These are phyloP conservation scores for Apiospora koreana DNA, from an alignment of 2,329 filamentous ascomycete genomes.

Conservation along the genomic window DNA sequence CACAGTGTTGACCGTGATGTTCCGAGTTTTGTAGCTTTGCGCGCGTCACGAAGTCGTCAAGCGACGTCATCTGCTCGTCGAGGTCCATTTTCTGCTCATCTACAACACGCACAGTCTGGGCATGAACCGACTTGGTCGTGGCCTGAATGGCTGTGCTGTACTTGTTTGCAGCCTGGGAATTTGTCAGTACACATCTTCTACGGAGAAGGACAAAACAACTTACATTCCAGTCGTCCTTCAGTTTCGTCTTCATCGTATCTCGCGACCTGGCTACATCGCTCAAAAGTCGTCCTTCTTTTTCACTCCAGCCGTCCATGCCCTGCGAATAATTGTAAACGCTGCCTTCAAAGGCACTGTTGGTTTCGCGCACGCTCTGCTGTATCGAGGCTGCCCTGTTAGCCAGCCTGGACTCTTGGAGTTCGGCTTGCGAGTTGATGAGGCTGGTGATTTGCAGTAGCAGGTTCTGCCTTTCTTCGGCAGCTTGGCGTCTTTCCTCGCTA, in stretches of 20 bases:
- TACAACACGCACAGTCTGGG: conserved; percentile 86
- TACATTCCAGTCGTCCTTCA: conserved; percentile 85
- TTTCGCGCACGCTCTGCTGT: conserved; percentile 63
- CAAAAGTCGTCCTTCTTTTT: conserved; percentile 68
- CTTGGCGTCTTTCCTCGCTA: conserved; percentile 73
- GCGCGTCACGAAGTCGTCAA: conserved; percentile 87
- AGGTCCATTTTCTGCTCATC: conserved; percentile 87
- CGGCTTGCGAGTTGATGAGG: conserved; percentile 75
- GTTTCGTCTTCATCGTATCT: conserved; percentile 75
- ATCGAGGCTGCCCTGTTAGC: conserved; percentile 63
- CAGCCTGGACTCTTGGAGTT: conserved; percentile 72
- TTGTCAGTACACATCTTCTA: conserved; percentile 25
- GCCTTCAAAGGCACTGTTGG: conserved; percentile 65
- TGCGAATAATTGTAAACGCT: conserved; percentile 66
- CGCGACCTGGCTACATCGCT: conserved; percentile 72
- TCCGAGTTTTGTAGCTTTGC: conserved; percentile 78
- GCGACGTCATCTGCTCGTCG: conserved; percentile 80
- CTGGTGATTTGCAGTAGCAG: conserved; percentile 75
- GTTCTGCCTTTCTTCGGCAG: conserved; percentile 71
- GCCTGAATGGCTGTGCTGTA: conserved; percentile 82
- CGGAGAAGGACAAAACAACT: conserved; percentile 48
- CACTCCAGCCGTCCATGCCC: conserved; percentile 74
- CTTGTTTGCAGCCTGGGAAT: conserved; percentile 64
- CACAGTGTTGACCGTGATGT: conserved; percentile 70
- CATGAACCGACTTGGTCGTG: conserved; percentile 84